Evolutionary conservation across 75 land plant species (phyloP).

Genomic region (Picea glauca): DNA sequence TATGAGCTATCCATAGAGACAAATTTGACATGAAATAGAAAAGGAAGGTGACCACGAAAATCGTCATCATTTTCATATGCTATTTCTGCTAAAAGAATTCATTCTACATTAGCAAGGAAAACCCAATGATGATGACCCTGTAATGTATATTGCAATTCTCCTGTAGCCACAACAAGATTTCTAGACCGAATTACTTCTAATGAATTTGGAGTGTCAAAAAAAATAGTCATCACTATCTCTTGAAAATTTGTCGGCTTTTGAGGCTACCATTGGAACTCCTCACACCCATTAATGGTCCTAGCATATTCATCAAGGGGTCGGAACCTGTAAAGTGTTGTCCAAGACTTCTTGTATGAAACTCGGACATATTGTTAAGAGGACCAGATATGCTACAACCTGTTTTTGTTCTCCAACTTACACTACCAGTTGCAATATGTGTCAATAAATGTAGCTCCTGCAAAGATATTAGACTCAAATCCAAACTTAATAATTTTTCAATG

Average conservation of each 20-base stretch:
- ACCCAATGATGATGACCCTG: conserved; percentile 89
- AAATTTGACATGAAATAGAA: conserved; percentile 95
- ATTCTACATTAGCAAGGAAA: conserved; percentile 88
- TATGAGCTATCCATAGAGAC: conserved; percentile 99
- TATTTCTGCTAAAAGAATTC: conserved; percentile 92
- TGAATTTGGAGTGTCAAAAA: conserved; percentile 87
- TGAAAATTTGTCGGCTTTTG: conserved; percentile 91
- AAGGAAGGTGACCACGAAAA: conserved; percentile 92
- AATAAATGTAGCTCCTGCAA: too few relatives aligned
- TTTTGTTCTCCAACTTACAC: too few relatives aligned
- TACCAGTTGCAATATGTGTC: too few relatives aligned
- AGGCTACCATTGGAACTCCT: conserved; percentile 91
- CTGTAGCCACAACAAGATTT: conserved; percentile 68
- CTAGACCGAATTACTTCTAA: conserved; percentile 68
- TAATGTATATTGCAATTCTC: conserved; percentile 86
- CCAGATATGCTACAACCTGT: too few relatives aligned
- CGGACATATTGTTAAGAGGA: too few relatives aligned
- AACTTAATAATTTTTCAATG: too few relatives aligned
- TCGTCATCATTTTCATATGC: conserved; percentile 99
- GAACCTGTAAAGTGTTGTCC: conserved; percentile 87
- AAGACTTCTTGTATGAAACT: conserved; percentile 55
- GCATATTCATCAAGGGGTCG: conserved; percentile 70
- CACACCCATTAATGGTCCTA: conserved; percentile 92
- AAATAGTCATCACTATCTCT: conserved; percentile 90
- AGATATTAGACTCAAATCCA: too few relatives aligned